Percentiles rank a stretch among this genome's conserved stretches.
Evolutionary conservation across 495 filamentous ascomycete genomes (phyloP).

Genomic region (Oidiodendron maius): DNA sequence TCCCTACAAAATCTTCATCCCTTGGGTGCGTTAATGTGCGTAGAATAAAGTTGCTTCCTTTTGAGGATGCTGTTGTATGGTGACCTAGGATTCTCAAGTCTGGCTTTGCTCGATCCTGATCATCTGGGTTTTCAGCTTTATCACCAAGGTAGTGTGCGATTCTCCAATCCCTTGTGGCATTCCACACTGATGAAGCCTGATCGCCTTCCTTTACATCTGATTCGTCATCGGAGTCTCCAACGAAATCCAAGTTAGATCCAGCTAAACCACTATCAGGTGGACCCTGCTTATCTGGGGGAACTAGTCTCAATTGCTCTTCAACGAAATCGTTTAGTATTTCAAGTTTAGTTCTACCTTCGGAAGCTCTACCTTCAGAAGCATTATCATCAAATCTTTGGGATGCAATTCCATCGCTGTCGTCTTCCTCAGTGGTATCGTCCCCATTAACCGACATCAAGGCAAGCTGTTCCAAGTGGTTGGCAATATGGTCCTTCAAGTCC

Average conservation of each 20-base stretch:
- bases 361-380: too few species aligned
- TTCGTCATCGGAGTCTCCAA: not conserved
- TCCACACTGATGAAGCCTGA: not conserved
- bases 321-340: not conserved
- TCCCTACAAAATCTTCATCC: conserved; percentile 5
- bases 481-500: not conserved
- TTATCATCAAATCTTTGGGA: not conserved
- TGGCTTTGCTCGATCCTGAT: not conserved
- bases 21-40: not conserved
- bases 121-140: not conserved
- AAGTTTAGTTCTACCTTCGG: not conserved
- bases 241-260: not conserved
- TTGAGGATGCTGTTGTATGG: not conserved
- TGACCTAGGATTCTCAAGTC: not conserved
- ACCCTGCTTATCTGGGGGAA: not conserved
- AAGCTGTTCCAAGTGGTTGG: not conserved
- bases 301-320: not conserved
- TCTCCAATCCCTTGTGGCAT: not conserved
- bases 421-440: not conserved
- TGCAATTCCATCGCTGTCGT: not conserved
- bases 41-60: not conserved
- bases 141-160: not conserved
- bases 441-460: not conserved
- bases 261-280: not conserved
- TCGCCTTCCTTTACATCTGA: not conserved